Percentiles rank a stretch among this genome's conserved stretches.
Conservation (phyloP, 441 rosid species). For the Gossypium lobatum region DNA sequence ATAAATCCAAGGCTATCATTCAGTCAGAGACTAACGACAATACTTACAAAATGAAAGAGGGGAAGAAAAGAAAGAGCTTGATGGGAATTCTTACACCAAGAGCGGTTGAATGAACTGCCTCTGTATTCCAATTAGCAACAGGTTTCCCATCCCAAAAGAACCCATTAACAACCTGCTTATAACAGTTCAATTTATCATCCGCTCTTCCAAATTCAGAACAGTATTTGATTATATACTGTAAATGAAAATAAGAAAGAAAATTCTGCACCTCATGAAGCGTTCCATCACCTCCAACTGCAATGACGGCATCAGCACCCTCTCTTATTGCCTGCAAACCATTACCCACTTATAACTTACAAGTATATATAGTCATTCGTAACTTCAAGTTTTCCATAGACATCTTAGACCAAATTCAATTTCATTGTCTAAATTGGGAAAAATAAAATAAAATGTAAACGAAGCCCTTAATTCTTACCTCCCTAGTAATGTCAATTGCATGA, state of each 20-base stretch:
- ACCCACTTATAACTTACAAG: constrained; percentile 16
- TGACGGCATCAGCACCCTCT: constrained; percentile 91
- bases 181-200: background rate
- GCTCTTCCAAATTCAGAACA: background rate
- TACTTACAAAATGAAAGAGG: background rate
- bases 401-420: constrained; percentile 14
- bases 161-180: constrained; percentile 84
- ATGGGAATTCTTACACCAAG: constrained; percentile 70
- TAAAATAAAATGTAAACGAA: background rate
- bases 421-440: background rate
- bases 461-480: constrained; percentile 54
- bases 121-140: constrained; percentile 39
- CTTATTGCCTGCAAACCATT: constrained; percentile 60
- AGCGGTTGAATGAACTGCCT: constrained; percentile 61
- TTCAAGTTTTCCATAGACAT: background rate
- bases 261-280: constrained; percentile 82
- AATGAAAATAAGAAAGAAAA: background rate
- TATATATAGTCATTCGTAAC: background rate
- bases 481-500: constrained; percentile 87
- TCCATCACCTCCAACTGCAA: constrained; percentile 99
- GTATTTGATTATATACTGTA: background rate
- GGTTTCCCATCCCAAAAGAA: constrained; percentile 87
- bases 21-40: background rate
- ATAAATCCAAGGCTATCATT: constrained; percentile 3
- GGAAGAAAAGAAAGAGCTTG: background rate